Conservation (phyloP, 345 rosid genomes). For the Dovyalis caffra region DNA sequence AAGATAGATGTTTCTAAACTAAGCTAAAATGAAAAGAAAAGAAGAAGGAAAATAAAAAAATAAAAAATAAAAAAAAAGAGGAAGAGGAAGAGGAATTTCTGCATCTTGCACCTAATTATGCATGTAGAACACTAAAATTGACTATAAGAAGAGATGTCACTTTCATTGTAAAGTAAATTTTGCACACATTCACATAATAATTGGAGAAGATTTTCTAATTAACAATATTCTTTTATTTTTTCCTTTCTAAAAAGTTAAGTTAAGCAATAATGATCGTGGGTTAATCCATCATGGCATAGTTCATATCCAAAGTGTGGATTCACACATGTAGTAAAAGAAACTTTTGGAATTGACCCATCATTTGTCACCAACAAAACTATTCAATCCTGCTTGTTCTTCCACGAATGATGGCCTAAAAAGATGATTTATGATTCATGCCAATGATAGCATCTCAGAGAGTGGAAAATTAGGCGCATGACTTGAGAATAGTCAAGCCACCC, state of each 20-base stretch:
- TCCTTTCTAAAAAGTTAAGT: not conserved
- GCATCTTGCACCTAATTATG: not conserved
- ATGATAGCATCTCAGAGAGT: not conserved
- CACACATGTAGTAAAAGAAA: no score
- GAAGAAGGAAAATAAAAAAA: no score
- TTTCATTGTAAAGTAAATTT: constrained; percentile 10
- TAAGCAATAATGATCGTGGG: not conserved
- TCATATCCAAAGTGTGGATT: not conserved
- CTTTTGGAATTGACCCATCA: not conserved
- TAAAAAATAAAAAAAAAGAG: no score
- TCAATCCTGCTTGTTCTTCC: not conserved
- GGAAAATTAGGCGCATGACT: no score
- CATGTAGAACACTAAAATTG: not conserved
- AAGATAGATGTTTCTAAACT: no score
- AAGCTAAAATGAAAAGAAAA: no score
- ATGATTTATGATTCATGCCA: not conserved
- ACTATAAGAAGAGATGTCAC: not conserved
- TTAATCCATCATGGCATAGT: not conserved
- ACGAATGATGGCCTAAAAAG: not conserved
- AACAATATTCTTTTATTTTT: not conserved
- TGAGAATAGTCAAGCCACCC: no score
- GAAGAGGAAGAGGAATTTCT: not conserved
- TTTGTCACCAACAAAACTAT: not conserved
- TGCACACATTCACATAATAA: not conserved
- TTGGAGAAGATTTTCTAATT: not conserved